Base-by-base conservation (phyloP, 139 green algal species). In the Medakamo hakoo region DNA sequence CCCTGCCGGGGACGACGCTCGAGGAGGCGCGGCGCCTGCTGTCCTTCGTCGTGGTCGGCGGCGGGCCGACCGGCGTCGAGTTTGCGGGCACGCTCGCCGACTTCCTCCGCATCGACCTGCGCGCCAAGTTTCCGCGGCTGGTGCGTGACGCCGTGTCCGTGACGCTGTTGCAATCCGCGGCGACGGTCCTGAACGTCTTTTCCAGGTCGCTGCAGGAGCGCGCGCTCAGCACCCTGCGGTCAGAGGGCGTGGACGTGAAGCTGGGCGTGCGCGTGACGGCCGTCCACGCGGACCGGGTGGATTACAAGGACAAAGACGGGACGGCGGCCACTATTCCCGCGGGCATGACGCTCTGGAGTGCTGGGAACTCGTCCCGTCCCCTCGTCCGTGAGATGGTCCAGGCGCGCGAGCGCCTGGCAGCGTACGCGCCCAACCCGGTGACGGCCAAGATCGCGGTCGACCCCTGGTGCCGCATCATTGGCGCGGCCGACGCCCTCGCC, bases 31-130 rank as follows among this genome's bases (percentile, higher is more conserved):
- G 29, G 19, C 30, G 29, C 5, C 40, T 78, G 49, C 78, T 94
- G 68, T 69, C 76, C 62, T 90, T 91, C 67, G 76, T 91, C 55
- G 83, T 95, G 30, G 86, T 95, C 27, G 87, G 87, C 24, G 87
- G 86, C 2, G 87, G 87, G 0, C 87, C 87, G 49, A 92, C 84
- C 1, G 70, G 70, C 65, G 67, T 89, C 30, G 85, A 91, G 72
- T 84, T 88, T 71, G 73, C 78, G 3, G 87, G 84, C 48, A 90
- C 87, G 23, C 73, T 95, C 19, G 64, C 60, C 27, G 84, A 95
- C 71, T 88, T 90, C 57, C 30, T 91, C 55, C 59, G 71, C 22
- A 58, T 70, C 3, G 82, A 89, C 55, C 68, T 89, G 27, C 40
- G 27, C 23, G 63, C 60, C 25, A 85, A 84, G 62, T 88, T 84